Evolutionary conservation across 2,329 filamentous ascomycete genomes (phyloP), one percentile per base, ranked within the genome.

Genomic region (Aureobasidium vineae): DNA sequence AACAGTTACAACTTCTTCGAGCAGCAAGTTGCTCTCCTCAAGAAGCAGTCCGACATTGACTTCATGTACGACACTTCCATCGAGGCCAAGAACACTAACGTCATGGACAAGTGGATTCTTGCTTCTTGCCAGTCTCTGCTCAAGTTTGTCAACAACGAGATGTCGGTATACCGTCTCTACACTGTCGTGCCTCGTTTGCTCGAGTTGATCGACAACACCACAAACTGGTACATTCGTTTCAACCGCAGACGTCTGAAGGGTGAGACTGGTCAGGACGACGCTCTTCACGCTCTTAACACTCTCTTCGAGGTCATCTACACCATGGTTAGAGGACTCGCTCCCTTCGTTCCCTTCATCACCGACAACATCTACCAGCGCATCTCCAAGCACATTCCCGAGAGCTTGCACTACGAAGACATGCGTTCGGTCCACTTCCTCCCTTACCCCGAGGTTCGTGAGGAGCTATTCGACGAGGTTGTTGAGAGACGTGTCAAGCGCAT

Each of bases 161-260:
- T 98, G 94, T 84, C 84, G 63, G 88, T 87, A 82, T 83, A 85
- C 84, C 77, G 73, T 67, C 72, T 82, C 38, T 98, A 97, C 78
- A 98, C 93, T 1, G 94, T 98, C 52, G 92, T 97, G 52, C 93
- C 93, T 8, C 85, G 90, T 69, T 80, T 98, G 68, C 70, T 78
- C 41, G 76, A 75, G 68, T 75, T 96, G 73, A 96, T 97, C 70
- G 94, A 97, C 74, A 92, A 96, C 79, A 92, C 91, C 4, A 97
- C 93, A n/a, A 98, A 98, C 79, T 97, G 93, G 93, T 97, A 97
- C 79, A 97, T 97, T 76, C 86, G 92, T 68, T 96, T 97, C 82
- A 97, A 97, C 82, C 86, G 93, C 65, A 90, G 90, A 77, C 87
- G 93, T 65, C 83, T 97, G 71, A 97, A 97, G 86, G 93, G 93